Base-by-base conservation (phyloP, 164 flowering plant genomes). In the Liquidambar formosana region DNA sequence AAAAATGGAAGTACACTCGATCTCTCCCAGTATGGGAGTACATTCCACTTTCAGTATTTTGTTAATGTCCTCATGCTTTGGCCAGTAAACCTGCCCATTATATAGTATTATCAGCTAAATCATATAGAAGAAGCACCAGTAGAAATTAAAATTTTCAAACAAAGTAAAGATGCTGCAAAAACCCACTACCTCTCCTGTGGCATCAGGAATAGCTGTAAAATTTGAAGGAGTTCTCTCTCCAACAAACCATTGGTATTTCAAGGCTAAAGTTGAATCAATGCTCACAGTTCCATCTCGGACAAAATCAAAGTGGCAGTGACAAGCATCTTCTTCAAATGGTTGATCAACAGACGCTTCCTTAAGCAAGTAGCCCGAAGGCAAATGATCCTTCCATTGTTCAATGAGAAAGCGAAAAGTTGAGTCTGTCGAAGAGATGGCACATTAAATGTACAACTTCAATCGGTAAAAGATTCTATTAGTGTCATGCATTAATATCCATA, bases 321-420 rank as follows among this genome's bases (percentile, higher is more conserved):
- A 93, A 76, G 87, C 84, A 85, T 93, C 98, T 78, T 88, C 95
- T 78, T 89, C 99, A 81, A 79, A 90, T 67, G 99, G 99, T 49
- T 73, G 74, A 76, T 93, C 99, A 57, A 92, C 75, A 57, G 78
- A 88, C 19, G 93, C 97, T 73, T 89, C 91, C 78, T 88, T 88
- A 19, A 96, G 82, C 64, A 82, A 70, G 77, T 76, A 91, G 12
- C 95, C 98, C 8, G 88, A 80, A 70, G 98, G 99, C 52, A 92
- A 80, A 49, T 82, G 80, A 70, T 91, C 90, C 78, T 84, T 88
- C 99, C 99, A 96, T 70, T 82, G 84, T 70, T 90, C 90, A 63
- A 81, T 62, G 47, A 93, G 84, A 83, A 91, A 96, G 58, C 79
- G 75, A 69, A 90, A 90, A 63, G 95, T 90, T 43, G 96, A 89